Base-by-base conservation (phyloP, 2,329 filamentous ascomycete species). In the Trematosphaeria pertusa region DNA sequence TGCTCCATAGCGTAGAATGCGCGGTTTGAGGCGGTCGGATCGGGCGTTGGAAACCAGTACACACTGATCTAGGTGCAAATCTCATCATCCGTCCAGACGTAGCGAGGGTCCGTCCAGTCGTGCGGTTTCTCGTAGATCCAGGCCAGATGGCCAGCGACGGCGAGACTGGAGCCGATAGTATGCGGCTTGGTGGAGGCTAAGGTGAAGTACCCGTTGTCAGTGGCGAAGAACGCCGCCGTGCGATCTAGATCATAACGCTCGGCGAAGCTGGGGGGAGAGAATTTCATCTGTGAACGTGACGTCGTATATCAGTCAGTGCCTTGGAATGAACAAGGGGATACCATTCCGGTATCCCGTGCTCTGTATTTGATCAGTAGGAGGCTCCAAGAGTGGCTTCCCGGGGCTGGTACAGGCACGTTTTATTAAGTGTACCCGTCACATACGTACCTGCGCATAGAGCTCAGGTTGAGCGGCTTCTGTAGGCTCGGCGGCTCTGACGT, bases 91-190 rank as follows among this genome's bases (percentile, higher is more conserved):
- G 83, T 86, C 88, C 88, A 92, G 0, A 80, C 73, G 61, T 91
- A 91, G 1, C 58, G 59, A 7, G 32, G 18, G 58, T 92, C 88
- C 0, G 85, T 85, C 89, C 88, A 93, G 58, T 88, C 85, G 55
- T 87, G 83, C 24, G 93, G 73, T 65, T 93, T 93, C 70, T 93
- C 89, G 56, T 88, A 88, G 26, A 93, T 85, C 89, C 89, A 94
- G 0, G 87, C 83, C 1, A 93, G 75, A 2, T 91, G 73, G 0
- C 81, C 87, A 0, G 89, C 81, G 0, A 89, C 88, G 1, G 82
- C 78, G 2, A 92, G 75, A 0, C 77, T 83, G 61, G 89, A 89
- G 0, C 86, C 86, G 0, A 92, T 63, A 0, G 89, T 93, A 39
- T 89, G 84, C 0, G 89, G 89, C 44, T 86, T 85, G 0, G 88